phyloP scores from a whole-genome alignment of 805 yeast genomes.

The Candida michaelii region DNA sequence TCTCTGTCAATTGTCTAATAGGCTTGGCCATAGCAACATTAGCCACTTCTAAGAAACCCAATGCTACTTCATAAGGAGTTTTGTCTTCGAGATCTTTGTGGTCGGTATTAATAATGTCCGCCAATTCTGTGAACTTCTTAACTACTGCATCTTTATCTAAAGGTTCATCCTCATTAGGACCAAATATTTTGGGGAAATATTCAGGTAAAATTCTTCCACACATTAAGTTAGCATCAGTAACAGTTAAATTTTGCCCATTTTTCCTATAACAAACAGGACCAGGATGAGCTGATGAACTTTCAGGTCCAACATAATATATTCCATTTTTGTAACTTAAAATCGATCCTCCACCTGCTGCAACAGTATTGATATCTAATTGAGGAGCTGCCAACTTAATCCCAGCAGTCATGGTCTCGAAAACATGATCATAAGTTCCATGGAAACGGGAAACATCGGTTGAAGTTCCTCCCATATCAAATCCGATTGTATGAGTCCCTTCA shows the following conservation, averaged over 20 bases:
- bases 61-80: slow-evolving; percentile 68
- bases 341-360: slow-evolving; percentile 47
- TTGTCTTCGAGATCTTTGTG: slow-evolving; percentile 55
- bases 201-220: slow-evolving; percentile 73
- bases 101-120: slow-evolving; percentile 56
- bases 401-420: slow-evolving; percentile 83
- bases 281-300: slow-evolving; percentile 82
- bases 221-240: slow-evolving; percentile 79
- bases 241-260: slow-evolving; percentile 52
- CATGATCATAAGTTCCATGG: slow-evolving; percentile 68
- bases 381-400: slow-evolving; percentile 76
- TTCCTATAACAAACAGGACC: slow-evolving; percentile 87
- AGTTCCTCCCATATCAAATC: slow-evolving; percentile 45
- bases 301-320: slow-evolving; percentile 75
- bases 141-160: slow-evolving; percentile 57
- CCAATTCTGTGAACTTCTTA: slow-evolving; percentile 50
- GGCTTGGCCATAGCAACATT: slow-evolving; percentile 92
- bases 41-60: slow-evolving; percentile 80
- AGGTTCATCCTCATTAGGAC: slow-evolving; percentile 72
- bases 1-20: slow-evolving; percentile 79
- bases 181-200: slow-evolving; percentile 78
- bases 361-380: slow-evolving; percentile 42
- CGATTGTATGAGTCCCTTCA: slow-evolving; percentile 30
- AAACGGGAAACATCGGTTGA: slow-evolving; percentile 45
- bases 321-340: slow-evolving; percentile 26